Evolutionary conservation across 306 rosid species (phyloP).

Genomic region (Rosa persica): DNA sequence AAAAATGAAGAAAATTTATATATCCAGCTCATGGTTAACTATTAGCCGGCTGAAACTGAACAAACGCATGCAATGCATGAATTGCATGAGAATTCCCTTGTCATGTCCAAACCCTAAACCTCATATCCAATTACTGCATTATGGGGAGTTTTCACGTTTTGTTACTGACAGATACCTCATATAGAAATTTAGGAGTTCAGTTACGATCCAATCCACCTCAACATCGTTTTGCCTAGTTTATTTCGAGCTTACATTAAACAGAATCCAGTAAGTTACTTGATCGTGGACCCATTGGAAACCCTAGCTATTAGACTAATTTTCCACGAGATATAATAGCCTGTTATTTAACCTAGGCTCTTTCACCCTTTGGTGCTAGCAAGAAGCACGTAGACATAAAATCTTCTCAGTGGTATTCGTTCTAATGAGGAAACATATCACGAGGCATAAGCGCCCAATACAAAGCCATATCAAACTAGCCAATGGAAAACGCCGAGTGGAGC

Average conservation of each 20-base stretch:
- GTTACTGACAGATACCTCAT: background rate
- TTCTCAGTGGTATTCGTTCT: background rate
- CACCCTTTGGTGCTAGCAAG: background rate
- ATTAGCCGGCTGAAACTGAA: background rate
- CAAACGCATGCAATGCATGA: background rate
- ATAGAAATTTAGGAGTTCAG: background rate
- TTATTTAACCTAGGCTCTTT: background rate
- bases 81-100: conserved; percentile 3
- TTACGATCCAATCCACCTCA: background rate
- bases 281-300: conserved; percentile 13
- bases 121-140: background rate
- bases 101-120: background rate
- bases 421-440: conserved; percentile 14
- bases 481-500: background rate
- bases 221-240: background rate
- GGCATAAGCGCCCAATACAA: background rate
- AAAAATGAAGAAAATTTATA: background rate
- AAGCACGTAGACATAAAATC: background rate
- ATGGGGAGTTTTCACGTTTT: conserved; percentile 9
- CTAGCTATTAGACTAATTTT: background rate
- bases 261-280: background rate
- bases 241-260: background rate
- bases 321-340: background rate
- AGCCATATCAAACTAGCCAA: background rate
- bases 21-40: background rate